phyloP scores from a whole-genome alignment of 176 grass and related monocot genomes.

The Zoysia pacifica region DNA sequence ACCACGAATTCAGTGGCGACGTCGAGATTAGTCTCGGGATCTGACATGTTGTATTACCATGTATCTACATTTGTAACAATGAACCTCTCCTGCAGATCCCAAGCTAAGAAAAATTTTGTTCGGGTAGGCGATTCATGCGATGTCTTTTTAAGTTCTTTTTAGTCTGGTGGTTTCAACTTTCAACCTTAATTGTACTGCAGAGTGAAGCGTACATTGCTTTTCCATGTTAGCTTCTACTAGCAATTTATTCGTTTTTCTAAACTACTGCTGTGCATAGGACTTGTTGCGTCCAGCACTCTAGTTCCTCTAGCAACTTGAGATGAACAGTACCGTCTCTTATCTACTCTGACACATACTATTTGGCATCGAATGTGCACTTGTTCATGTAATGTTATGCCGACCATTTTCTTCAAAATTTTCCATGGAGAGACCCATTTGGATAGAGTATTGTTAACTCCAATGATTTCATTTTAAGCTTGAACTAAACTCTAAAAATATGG shows the following conservation, averaged over 20 bases:
- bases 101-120: neutral
- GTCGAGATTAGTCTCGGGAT: slow-evolving; percentile 5
- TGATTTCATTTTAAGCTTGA: neutral
- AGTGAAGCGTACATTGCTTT: too few species aligned
- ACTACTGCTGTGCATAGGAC: too few species aligned
- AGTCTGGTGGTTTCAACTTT: neutral
- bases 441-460: neutral
- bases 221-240: neutral
- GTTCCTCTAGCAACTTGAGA: neutral
- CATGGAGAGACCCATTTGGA: neutral
- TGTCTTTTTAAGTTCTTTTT: neutral
- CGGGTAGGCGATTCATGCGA: neutral
- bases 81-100: neutral
- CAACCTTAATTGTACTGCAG: neutral
- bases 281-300: too few species aligned
- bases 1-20: slow-evolving; percentile 6
- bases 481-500: neutral
- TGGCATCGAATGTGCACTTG: neutral
- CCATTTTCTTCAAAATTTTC: neutral
- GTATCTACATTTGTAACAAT: slow-evolving; percentile 14
- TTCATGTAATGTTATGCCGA: neutral
- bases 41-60: neutral
- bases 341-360: neutral
- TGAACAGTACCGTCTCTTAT: neutral
- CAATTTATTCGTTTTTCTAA: too few species aligned